Conservation (phyloP, 2,329 filamentous ascomycete species). For the Fusarium sp. region DNA sequence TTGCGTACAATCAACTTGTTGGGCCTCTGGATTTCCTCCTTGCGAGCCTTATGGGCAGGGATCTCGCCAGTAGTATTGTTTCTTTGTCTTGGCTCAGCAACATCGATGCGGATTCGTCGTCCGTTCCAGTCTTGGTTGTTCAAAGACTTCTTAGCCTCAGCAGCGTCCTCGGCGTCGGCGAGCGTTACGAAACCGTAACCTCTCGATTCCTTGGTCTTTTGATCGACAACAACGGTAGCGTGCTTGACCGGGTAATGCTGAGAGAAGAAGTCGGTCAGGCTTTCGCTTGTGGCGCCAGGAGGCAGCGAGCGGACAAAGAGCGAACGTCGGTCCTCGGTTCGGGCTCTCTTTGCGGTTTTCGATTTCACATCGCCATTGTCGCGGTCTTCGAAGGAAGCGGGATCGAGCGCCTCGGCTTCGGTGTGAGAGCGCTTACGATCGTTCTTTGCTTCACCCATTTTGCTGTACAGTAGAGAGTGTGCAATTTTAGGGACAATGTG, state of each 20-base stretch:
- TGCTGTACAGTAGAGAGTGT: slow-evolving; percentile 8
- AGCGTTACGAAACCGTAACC: slow-evolving; percentile 98
- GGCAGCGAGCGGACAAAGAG: slow-evolving; percentile 94
- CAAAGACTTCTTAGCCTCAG: slow-evolving; percentile 83
- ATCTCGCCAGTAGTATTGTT: slow-evolving; percentile 62
- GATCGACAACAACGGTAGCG: slow-evolving; percentile 90
- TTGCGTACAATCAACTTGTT: slow-evolving; percentile 92
- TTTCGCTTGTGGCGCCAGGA: slow-evolving; percentile 81
- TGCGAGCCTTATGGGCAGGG: slow-evolving; percentile 65
- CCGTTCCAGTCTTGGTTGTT: slow-evolving; percentile 83
- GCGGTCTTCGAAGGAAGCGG: slow-evolving; percentile 50
- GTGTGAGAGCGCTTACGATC: slow-evolving; percentile 55
- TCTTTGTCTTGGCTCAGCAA: slow-evolving; percentile 87
- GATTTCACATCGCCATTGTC: slow-evolving; percentile 52
- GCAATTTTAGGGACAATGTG: slow-evolving; percentile 1
- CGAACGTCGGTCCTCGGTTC: slow-evolving; percentile 74
- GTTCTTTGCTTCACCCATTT: slow-evolving; percentile 51
- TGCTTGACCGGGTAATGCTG: slow-evolving; percentile 96
- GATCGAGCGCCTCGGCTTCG: slow-evolving; percentile 51
- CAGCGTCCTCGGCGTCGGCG: slow-evolving; percentile 90
- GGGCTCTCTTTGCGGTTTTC: slow-evolving; percentile 65
- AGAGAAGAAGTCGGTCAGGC: slow-evolving; percentile 89
- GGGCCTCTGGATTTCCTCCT: slow-evolving; percentile 71
- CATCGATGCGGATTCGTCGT: slow-evolving; percentile 84
- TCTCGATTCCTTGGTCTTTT: slow-evolving; percentile 85